Base-by-base conservation (phyloP, 306 rosid species). In the Chamaecrista fasciculata region DNA sequence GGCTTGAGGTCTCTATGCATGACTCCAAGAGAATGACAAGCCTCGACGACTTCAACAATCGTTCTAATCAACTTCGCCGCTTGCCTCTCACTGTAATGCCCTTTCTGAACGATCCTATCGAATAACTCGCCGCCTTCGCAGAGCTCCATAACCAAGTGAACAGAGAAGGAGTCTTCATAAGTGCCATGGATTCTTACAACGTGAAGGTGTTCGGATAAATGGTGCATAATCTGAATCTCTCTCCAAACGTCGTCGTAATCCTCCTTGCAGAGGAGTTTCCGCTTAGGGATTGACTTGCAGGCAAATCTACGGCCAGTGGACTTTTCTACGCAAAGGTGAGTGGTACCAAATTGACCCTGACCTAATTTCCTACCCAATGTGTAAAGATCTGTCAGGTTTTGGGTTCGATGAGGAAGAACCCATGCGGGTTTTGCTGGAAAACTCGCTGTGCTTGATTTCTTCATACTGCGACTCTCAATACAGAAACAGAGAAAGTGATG, bases 191-290 rank as follows among this genome's bases (percentile, higher is more conserved):
- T 85, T 42, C 81, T 72, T 2, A 85, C 90, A 0, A 85, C 83
- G 62, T 85, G 39, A 0, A 78, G 33, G 20, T 82, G 73, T 15
- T 75, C 90, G 0, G 87, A 77, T 25, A 85, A 49, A 42, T 82
- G 90, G 57, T 82, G 87, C 90, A 85, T 85, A 69, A 85, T 85
- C 78, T 85, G 85, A 85, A 85, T 85, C 83, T 85, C 87, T 51
- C 81, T 78, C 87, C 83, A 80, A 29, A 82, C 90, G 15, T 82
- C 90, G 6, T 85, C 90, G 24, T 79, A 75, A 47, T 85, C 90
- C 52, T 85, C 90, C 24, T 73, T 72, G 71, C 81, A 84, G 21
- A 78, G 21, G 0, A 84, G 80, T 61, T 84, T 81, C 11, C 86
- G 62, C 67, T 82, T 82, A 0, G 83, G 85, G 51, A 80, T 82